A percentile compares a stretch with the other conserved stretches of the same genome.
phyloP scores from a whole-genome alignment of 2,329 filamentous ascomycete species.

The Purpureocillium takamizusanense region DNA sequence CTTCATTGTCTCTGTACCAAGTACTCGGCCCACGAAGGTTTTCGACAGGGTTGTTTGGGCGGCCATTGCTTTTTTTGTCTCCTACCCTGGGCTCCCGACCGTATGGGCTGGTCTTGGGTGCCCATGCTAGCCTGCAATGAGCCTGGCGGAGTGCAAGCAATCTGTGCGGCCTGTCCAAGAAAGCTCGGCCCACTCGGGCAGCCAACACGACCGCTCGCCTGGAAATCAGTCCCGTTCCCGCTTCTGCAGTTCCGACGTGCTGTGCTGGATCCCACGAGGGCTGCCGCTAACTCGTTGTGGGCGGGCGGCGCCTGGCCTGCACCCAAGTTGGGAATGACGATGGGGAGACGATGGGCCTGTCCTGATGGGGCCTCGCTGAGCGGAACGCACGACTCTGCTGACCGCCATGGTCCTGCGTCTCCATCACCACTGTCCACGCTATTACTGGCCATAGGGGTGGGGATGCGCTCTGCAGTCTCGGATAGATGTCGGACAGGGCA shows the following conservation, averaged over 20 bases:
- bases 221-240: conserved; percentile 9
- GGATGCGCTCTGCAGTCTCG: neutral
- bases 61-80: conserved; percentile 5
- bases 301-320: neutral
- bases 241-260: conserved; percentile 8
- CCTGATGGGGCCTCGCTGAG: neutral
- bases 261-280: conserved; percentile 5
- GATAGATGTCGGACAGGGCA: neutral
- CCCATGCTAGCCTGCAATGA: conserved; percentile 1
- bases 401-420: conserved; percentile 1
- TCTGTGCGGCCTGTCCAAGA: too few relatives aligned
- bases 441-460: neutral
- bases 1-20: too few relatives aligned
- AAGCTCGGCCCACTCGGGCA: conserved; percentile 6
- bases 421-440: neutral
- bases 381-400: neutral
- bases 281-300: conserved; percentile 2
- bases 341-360: neutral
- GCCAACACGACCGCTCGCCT: conserved; percentile 9
- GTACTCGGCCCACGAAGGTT: too few relatives aligned
- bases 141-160: neutral
- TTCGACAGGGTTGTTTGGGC: too few relatives aligned
- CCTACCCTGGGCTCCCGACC: conserved; percentile 2
- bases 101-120: conserved; percentile 5
- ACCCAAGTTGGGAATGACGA: neutral